These are phyloP conservation scores for Diospyros lotus DNA, from an alignment of 148 eudicot species.

Conservation along the genomic window DNA sequence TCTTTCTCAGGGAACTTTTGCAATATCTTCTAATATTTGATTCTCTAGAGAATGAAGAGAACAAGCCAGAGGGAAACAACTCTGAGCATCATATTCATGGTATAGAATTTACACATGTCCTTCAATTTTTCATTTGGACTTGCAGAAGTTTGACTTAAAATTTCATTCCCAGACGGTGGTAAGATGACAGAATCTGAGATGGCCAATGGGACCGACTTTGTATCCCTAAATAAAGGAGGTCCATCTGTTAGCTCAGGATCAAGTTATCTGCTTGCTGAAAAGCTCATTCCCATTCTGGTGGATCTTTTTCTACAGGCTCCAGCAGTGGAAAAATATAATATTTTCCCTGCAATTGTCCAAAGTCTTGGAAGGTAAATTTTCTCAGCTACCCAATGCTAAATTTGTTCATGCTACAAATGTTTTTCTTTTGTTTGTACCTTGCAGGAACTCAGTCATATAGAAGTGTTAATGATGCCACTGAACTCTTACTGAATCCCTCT, in stretches of 20 bases:
- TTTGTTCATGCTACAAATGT: not conserved
- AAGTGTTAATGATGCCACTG: not conserved
- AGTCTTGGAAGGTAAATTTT: conserved; percentile 68
- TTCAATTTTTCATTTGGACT: conserved; percentile 6
- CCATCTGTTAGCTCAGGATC: conserved; percentile 26
- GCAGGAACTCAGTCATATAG: not conserved
- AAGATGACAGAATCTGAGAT: conserved; percentile 26
- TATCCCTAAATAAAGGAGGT: conserved; percentile 27
- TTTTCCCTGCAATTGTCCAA: conserved; percentile 69
- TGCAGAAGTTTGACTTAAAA: not conserved
- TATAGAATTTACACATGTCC: conserved; percentile 14
- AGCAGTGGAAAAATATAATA: conserved; percentile 47
- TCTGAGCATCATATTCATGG: conserved; percentile 30
- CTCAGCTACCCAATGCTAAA: not conserved
- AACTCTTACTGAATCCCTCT: not conserved
- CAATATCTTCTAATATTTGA: conserved; percentile 61
- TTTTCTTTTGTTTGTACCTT: not conserved
- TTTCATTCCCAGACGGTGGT: conserved; percentile 27
- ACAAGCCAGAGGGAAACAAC: conserved; percentile 29
- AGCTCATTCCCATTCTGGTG: conserved; percentile 69
- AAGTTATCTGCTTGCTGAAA: conserved; percentile 68
- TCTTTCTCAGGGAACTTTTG: conserved; percentile 58
- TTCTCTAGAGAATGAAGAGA: conserved; percentile 36
- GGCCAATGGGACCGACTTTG: conserved; percentile 34
- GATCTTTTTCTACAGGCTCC: conserved; percentile 79